phyloP scores from a whole-genome alignment of 306 rosid species.

The Delonix regia region DNA sequence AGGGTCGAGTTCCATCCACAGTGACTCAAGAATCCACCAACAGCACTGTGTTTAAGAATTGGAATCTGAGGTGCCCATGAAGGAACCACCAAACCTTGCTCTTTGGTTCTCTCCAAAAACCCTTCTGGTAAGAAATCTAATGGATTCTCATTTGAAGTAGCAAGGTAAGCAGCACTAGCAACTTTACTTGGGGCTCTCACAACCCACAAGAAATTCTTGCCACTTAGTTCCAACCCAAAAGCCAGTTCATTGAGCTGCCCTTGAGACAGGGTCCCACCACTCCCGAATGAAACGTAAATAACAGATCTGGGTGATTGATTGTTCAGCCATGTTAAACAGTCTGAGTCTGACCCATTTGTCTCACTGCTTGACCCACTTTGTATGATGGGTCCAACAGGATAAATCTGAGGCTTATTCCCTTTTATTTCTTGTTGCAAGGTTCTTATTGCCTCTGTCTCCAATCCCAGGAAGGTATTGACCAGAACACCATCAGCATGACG shows the following conservation, averaged over 20 bases:
- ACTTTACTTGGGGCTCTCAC: slow-evolving; percentile 39
- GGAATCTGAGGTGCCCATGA: slow-evolving; percentile 47
- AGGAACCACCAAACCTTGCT: slow-evolving; percentile 43
- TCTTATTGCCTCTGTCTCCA: slow-evolving; percentile 32
- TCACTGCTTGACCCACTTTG: slow-evolving; percentile 27
- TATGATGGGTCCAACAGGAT: slow-evolving; percentile 44
- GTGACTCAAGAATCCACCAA: slow-evolving; percentile 38
- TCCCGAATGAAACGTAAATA: slow-evolving; percentile 49
- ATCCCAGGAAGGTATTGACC: slow-evolving; percentile 37
- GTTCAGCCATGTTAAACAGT: slow-evolving; percentile 40
- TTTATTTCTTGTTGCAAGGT: slow-evolving; percentile 28
- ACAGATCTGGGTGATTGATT: slow-evolving; percentile 35
- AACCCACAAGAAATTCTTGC: slow-evolving; percentile 49
- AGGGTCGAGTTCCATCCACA: slow-evolving; percentile 36
- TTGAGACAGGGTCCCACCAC: slow-evolving; percentile 55
- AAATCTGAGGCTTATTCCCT: background rate
- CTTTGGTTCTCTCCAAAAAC: slow-evolving; percentile 41
- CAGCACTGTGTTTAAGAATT: slow-evolving; percentile 33
- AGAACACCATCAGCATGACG: slow-evolving; percentile 26
- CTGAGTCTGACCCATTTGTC: background rate
- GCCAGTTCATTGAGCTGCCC: slow-evolving; percentile 42
- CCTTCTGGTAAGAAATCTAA: slow-evolving; percentile 40
- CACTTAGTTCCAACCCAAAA: slow-evolving; percentile 46
- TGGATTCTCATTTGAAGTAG: background rate
- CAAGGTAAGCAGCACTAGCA: slow-evolving; percentile 38